Conservation (phyloP, 2,329 filamentous ascomycete genomes). For the Talaromyces sp. region DNA sequence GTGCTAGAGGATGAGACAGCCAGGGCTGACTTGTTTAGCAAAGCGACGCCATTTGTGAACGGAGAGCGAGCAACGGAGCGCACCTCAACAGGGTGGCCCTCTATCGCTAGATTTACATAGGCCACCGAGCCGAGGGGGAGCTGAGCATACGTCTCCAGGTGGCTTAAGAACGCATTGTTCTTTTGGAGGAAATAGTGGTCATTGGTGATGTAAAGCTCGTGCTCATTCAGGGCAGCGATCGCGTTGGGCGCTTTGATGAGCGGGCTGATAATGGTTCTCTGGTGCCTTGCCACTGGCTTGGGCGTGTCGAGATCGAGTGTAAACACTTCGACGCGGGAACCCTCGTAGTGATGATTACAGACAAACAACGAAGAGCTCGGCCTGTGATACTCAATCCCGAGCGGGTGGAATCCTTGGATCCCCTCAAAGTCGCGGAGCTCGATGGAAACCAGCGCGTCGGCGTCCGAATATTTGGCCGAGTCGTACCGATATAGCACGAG, state of each 20-base stretch:
- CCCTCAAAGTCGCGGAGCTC: slow-evolving; percentile 6
- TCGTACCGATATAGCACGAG: slow-evolving; percentile 7
- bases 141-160: slow-evolving; percentile 12
- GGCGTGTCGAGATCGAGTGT: slow-evolving; percentile 6
- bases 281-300: slow-evolving; percentile 5
- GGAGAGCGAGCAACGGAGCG: slow-evolving; percentile 12
- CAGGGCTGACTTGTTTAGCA: slow-evolving; percentile 12
- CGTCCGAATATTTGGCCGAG: not conserved
- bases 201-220: slow-evolving; percentile 16
- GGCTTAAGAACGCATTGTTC: not conserved
- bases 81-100: not conserved
- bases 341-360: slow-evolving; percentile 13
- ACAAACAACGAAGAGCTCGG: slow-evolving; percentile 13
- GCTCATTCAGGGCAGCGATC: slow-evolving; percentile 7
- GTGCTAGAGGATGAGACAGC: slow-evolving; percentile 11
- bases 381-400: slow-evolving; percentile 15
- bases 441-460: slow-evolving; percentile 3
- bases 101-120: slow-evolving; percentile 11
- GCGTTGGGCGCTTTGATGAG: slow-evolving; percentile 14
- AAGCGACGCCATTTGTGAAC: slow-evolving; percentile 14
- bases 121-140: slow-evolving; percentile 9
- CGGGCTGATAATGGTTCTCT: slow-evolving; percentile 6
- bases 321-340: slow-evolving; percentile 16
- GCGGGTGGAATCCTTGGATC: slow-evolving; percentile 13
- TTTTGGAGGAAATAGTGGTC: slow-evolving; percentile 13